Conservation (phyloP, 2,329 filamentous ascomycete genomes). For the Colletotrichum sp. region DNA sequence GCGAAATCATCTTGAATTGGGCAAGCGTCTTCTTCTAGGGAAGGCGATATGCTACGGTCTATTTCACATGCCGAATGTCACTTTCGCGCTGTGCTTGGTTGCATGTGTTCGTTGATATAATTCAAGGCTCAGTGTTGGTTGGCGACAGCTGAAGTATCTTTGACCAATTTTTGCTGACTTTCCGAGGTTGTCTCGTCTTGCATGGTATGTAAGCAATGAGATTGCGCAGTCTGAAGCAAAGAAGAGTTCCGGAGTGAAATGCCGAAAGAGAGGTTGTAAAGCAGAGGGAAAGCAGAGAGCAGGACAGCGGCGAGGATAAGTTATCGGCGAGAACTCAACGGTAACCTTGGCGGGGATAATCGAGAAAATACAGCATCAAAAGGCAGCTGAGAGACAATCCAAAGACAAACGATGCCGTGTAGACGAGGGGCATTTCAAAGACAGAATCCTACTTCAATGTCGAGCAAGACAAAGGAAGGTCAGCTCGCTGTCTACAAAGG, state of each 20-base stretch:
- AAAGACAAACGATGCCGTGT: neutral
- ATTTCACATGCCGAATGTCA: neutral
- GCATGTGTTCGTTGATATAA: neutral
- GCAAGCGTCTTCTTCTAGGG: neutral
- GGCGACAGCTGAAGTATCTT: neutral
- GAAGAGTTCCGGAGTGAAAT: neutral
- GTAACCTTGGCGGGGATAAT: neutral
- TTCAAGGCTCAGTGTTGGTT: neutral
- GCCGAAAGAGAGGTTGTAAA: neutral
- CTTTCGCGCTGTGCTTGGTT: neutral
- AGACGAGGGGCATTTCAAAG: neutral
- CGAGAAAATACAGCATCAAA: neutral
- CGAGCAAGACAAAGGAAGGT: neutral
- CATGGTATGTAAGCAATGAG: neutral
- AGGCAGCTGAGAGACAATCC: neutral
- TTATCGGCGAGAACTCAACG: neutral
- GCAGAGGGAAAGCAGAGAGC: neutral
- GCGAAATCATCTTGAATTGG: neutral
- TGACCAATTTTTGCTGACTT: neutral
- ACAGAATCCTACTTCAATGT: neutral
- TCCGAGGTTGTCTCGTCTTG: neutral
- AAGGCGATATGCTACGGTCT: neutral
- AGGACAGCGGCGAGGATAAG: neutral
- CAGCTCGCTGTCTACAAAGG: neutral
- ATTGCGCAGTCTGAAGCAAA: neutral